Evolutionary conservation across 108 stramenopile genomes (phyloP).

Genomic region (Bacterosira constricta): DNA sequence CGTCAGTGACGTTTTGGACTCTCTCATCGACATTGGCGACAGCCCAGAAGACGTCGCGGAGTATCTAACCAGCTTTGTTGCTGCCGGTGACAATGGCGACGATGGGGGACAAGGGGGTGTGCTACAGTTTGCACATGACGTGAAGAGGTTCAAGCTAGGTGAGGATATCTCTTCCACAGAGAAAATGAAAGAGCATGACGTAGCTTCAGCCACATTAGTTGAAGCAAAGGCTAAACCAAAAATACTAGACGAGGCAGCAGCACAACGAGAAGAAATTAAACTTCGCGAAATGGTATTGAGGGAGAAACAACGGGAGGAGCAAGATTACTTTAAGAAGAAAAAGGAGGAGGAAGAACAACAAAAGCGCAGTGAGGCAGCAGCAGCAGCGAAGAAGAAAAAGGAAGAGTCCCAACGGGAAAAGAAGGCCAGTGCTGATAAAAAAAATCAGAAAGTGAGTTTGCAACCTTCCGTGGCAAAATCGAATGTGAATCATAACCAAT

Average conservation of each 20-base stretch:
- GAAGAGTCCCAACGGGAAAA: neutral
- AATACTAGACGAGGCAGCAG: slow-evolving; percentile 32
- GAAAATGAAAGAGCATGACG: neutral
- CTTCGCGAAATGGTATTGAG: slow-evolving; percentile 19
- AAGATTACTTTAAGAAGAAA: slow-evolving; percentile 15
- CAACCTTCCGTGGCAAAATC: neutral
- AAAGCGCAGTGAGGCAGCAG: neutral
- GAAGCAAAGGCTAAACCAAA: neutral
- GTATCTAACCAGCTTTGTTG: slow-evolving; percentile 36
- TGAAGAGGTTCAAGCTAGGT: slow-evolving; percentile 24
- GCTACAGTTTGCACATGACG: slow-evolving; percentile 22
- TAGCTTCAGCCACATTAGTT: neutral
- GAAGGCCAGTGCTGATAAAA: neutral
- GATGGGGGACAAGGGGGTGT: neutral
- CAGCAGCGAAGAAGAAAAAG: neutral
- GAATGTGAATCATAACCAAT: too few species aligned
- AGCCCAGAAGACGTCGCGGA: slow-evolving; percentile 25
- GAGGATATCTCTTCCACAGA: neutral
- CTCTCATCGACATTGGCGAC: slow-evolving; percentile 42
- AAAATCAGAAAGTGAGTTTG: neutral
- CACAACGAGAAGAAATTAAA: slow-evolving; percentile 23
- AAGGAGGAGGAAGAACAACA: slow-evolving; percentile 4
- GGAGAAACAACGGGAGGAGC: slow-evolving; percentile 28
- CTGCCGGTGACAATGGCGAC: neutral
- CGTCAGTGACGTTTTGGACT: slow-evolving; percentile 40